A percentile compares a stretch with the other conserved stretches of the same genome.
Conservation (phyloP, 2,329 filamentous ascomycete genomes). For the Colletotrichum sp. region DNA sequence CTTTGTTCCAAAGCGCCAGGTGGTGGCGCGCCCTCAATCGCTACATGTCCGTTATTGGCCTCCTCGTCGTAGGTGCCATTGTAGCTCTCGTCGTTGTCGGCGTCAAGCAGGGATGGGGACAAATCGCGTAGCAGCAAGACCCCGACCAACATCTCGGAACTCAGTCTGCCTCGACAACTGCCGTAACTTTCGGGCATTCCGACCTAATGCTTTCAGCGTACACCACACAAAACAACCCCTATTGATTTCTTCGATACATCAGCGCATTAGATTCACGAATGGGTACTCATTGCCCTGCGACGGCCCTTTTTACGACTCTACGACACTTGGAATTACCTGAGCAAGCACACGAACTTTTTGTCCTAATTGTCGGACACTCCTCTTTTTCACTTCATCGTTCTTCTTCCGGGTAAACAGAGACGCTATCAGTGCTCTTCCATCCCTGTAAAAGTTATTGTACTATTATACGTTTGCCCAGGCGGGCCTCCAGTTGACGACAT, state of each 20-base stretch:
- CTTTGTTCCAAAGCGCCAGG: slow-evolving; percentile 55
- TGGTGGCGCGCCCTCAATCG: slow-evolving; percentile 68
- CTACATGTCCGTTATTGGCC: slow-evolving; percentile 61
- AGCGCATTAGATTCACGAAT: slow-evolving; percentile 10
- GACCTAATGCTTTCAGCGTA: not conserved
- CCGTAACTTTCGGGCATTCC: not conserved
- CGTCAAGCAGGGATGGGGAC: slow-evolving; percentile 53
- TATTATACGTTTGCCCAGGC: not conserved
- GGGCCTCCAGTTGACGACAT: not conserved
- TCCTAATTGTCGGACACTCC: not conserved
- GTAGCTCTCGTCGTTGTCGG: slow-evolving; percentile 58
- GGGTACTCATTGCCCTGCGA: not conserved
- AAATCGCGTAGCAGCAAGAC: not conserved
- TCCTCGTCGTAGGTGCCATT: slow-evolving; percentile 58
- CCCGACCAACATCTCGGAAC: not conserved
- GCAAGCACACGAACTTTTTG: not conserved
- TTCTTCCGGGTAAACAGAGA: not conserved
- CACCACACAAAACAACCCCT: not conserved
- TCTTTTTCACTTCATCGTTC: not conserved
- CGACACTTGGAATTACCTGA: not conserved
- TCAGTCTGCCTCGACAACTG: not conserved
- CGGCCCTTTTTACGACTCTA: slow-evolving; percentile 19
- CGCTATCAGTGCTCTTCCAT: not conserved
- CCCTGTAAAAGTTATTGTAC: not conserved
- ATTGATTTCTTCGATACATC: not conserved